Evolutionary conservation across 306 rosid species (phyloP).

Genomic region (Pterocarpus macrocarpus): DNA sequence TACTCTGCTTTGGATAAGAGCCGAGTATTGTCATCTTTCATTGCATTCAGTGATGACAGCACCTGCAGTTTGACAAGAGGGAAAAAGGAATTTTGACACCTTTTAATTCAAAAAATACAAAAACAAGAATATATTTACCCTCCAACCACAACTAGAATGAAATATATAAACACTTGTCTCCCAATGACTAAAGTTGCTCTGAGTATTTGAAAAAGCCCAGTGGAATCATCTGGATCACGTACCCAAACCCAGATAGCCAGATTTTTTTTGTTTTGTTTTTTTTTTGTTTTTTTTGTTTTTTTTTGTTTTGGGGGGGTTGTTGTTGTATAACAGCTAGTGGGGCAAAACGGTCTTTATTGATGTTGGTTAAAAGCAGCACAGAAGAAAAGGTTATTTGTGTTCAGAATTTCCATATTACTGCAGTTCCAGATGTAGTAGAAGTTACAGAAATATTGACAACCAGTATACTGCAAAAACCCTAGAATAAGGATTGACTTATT

Average conservation of each 20-base stretch:
- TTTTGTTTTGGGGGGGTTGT: too few relatives aligned
- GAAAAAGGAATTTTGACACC: slow-evolving; percentile 14
- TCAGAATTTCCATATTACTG: too few relatives aligned
- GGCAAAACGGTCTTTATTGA: background rate
- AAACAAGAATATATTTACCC: slow-evolving; percentile 9
- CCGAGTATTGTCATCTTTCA: slow-evolving; percentile 68
- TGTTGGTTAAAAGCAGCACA: background rate
- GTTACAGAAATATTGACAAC: slow-evolving; percentile 1
- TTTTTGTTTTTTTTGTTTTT: too few relatives aligned
- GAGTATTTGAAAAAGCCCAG: slow-evolving; percentile 27
- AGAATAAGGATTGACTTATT: background rate
- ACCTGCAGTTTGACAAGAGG: slow-evolving; percentile 61
- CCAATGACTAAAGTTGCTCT: background rate
- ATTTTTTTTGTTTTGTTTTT: too few relatives aligned
- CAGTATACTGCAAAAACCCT: background rate
- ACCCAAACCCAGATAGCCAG: background rate
- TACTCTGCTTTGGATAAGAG: slow-evolving; percentile 84
- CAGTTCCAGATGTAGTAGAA: background rate
- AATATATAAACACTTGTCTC: background rate
- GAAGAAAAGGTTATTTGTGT: background rate
- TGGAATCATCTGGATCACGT: background rate
- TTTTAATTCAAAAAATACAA: background rate
- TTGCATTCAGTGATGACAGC: slow-evolving; percentile 75
- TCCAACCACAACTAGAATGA: background rate
- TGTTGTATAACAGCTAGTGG: background rate